These are phyloP conservation scores for Sugiyamaella floridensis DNA, from an alignment of 805 yeast species.

Conservation along the genomic window DNA sequence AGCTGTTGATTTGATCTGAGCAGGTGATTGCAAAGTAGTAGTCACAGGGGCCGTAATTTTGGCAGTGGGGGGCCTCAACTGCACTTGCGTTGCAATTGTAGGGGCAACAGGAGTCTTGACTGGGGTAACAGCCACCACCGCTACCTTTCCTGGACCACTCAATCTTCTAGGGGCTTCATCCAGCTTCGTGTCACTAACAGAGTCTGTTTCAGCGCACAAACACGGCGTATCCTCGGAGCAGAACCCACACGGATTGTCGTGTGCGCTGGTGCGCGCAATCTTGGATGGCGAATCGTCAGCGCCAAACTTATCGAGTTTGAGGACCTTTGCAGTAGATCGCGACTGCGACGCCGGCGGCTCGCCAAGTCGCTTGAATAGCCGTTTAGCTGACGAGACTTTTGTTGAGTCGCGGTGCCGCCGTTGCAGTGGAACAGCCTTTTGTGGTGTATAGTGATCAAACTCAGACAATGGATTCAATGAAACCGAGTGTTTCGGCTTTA, in stretches of 20 bases:
- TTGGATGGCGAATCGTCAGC: not conserved
- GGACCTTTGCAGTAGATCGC: not conserved
- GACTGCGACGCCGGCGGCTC: not conserved
- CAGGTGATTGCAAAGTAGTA: not conserved
- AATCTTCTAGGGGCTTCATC: not conserved
- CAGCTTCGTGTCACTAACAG: conserved; percentile 2
- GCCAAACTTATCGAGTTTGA: not conserved
- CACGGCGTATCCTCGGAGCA: conserved; percentile 90
- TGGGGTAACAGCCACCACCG: conserved; percentile 10
- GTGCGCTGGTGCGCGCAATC: conserved; percentile 6
- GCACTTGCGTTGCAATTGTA: not conserved
- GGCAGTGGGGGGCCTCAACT: not conserved
- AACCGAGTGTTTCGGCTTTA: conserved; percentile 20
- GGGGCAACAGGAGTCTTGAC: no score
- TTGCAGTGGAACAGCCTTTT: conserved; percentile 56
- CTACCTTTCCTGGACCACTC: conserved; percentile 7
- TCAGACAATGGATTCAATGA: conserved; percentile 20
- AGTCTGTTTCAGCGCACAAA: conserved; percentile 66
- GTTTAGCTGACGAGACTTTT: not conserved
- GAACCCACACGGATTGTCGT: conserved; percentile 69
- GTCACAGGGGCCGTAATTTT: not conserved
- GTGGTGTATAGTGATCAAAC: conserved; percentile 46
- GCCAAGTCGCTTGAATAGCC: conserved; percentile 14
- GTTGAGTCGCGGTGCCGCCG: conserved; percentile 19
- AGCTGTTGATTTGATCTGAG: not conserved